Evolutionary conservation across 202 grass and related monocot species (phyloP).

Genomic region (Eragrostis tef): DNA sequence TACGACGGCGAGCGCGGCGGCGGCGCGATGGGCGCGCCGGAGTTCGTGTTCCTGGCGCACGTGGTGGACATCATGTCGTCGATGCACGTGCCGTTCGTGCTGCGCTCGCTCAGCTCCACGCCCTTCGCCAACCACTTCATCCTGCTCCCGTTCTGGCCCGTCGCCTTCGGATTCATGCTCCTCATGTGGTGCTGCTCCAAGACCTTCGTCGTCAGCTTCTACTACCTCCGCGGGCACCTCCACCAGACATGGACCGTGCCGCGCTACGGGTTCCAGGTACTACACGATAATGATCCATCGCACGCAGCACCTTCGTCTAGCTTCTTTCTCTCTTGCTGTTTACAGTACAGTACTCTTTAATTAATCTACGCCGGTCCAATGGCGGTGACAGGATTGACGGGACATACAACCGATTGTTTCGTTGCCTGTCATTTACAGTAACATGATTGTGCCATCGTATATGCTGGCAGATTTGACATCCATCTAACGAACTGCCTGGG

Average conservation of each 20-base stretch:
- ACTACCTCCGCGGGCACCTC: conserved; percentile 61
- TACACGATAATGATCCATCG: no score
- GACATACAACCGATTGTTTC: neutral
- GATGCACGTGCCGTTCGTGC: conserved; percentile 76
- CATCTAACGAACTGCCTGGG: neutral
- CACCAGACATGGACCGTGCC: conserved; percentile 83
- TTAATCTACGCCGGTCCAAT: neutral
- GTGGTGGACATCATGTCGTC: conserved; percentile 73
- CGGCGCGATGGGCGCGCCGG: conserved; percentile 43
- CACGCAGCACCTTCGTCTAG: no score
- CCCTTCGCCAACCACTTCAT: conserved; percentile 53
- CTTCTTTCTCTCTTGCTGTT: no score
- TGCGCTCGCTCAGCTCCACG: conserved; percentile 56
- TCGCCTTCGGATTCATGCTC: conserved; percentile 60
- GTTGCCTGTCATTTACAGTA: neutral
- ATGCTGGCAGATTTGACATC: neutral
- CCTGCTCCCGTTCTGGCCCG: conserved; percentile 55
- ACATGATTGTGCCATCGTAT: no score
- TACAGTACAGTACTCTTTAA: no score
- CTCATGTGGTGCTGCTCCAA: conserved; percentile 79
- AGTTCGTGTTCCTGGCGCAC: conserved; percentile 89
- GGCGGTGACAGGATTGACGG: neutral
- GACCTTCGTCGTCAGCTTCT: conserved; percentile 80
- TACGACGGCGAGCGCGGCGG: neutral
- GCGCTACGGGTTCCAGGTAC: conserved; percentile 79